Conservation (phyloP, 345 rosid species). For the Boechera retrofracta region DNA sequence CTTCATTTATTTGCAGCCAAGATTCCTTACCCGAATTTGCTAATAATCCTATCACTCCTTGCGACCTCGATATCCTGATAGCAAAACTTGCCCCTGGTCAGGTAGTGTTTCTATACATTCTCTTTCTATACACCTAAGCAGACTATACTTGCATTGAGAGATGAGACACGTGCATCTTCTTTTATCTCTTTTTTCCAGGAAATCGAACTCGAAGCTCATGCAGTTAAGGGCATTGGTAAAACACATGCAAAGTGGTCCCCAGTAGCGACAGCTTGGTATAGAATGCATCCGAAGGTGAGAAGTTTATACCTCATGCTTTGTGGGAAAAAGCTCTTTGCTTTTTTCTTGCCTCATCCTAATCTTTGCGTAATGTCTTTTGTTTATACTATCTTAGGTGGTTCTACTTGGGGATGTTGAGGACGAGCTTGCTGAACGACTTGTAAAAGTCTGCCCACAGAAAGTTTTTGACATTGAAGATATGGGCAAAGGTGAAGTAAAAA, state of each 20-base stretch:
- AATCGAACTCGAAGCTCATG: slow-evolving; percentile 96
- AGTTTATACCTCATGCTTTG: not conserved
- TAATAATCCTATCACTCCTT: slow-evolving; percentile 54
- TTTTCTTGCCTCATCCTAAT: not conserved
- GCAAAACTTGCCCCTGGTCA: slow-evolving; percentile 65
- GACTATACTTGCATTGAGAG: not conserved
- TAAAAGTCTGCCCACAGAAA: slow-evolving; percentile 66
- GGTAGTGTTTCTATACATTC: slow-evolving; percentile 27
- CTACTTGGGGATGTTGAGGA: slow-evolving; percentile 63
- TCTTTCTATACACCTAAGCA: slow-evolving; percentile 1
- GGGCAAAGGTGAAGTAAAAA: slow-evolving; percentile 64
- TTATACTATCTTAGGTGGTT: slow-evolving; percentile 57
- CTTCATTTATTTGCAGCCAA: slow-evolving; percentile 73
- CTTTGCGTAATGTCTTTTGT: not conserved
- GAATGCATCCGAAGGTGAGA: slow-evolving; percentile 93
- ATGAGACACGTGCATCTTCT: slow-evolving; percentile 13
- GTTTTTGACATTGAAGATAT: slow-evolving; percentile 96
- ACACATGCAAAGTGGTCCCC: slow-evolving; percentile 99
- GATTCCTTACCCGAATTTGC: slow-evolving; percentile 63
- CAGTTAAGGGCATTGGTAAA: slow-evolving; percentile 89
- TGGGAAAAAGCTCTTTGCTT: not conserved
- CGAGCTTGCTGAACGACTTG: slow-evolving; percentile 69
- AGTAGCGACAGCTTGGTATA: slow-evolving; percentile 93
- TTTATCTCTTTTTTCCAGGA: slow-evolving; percentile 55
- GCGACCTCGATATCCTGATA: slow-evolving; percentile 50